A percentile compares a stretch with the other conserved stretches of the same genome.
phyloP scores from a whole-genome alignment of 805 yeast species.

The Candida takata region DNA sequence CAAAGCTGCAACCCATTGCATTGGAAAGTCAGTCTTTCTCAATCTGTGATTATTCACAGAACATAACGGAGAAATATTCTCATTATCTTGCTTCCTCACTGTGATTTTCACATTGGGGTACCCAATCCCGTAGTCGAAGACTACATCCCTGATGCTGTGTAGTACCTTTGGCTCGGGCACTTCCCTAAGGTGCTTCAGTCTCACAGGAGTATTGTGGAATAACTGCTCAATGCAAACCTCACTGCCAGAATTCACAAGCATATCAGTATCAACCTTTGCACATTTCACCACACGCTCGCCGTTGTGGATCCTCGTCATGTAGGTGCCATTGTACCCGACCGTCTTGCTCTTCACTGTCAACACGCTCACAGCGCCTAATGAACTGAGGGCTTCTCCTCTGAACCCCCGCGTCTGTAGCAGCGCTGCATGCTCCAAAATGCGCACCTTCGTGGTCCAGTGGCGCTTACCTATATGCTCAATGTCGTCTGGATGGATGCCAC shows the following conservation, averaged over 20 bases:
- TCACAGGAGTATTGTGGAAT: constrained; percentile 38
- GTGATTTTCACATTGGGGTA: constrained; percentile 21
- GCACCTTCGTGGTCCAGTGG: constrained; percentile 51
- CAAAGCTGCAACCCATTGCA: constrained; percentile 13
- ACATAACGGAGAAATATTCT: neutral
- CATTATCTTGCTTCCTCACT: neutral
- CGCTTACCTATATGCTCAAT: constrained; percentile 39
- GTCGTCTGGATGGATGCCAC: constrained; percentile 50
- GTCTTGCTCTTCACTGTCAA: constrained; percentile 43
- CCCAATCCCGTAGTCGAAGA: constrained; percentile 26
- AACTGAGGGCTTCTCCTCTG: constrained; percentile 63
- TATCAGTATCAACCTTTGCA: constrained; percentile 4
- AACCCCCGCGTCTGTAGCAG: constrained; percentile 49
- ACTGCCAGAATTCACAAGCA: neutral
- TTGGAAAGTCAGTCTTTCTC: neutral
- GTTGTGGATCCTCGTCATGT: constrained; percentile 14
- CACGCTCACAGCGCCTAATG: constrained; percentile 42
- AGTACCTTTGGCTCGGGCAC: constrained; percentile 20
- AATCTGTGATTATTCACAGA: neutral
- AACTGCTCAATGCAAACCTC: constrained; percentile 32
- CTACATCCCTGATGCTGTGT: constrained; percentile 24
- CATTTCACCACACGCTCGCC: constrained; percentile 12
- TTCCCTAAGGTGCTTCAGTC: constrained; percentile 26
- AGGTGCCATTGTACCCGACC: constrained; percentile 23
- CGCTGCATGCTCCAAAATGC: constrained; percentile 30